Conservation (phyloP, 768 basidiomycete genomes). For the Hypholoma sublateritium region DNA sequence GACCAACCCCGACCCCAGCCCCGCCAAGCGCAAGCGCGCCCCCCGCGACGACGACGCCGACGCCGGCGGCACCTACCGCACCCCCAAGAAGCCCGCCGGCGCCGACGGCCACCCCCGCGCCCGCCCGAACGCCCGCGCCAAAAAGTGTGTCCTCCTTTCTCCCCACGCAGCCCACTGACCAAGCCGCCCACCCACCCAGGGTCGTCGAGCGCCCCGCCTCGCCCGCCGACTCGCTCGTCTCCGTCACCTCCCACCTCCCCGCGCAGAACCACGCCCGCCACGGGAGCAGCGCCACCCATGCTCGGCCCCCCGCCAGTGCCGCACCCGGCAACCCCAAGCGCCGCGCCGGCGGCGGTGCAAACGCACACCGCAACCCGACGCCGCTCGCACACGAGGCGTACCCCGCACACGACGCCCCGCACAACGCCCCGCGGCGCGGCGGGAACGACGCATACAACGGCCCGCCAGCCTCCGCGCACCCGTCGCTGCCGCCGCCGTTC, state of each 20-base stretch:
- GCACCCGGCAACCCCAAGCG: conserved; percentile 39
- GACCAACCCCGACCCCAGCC: conserved; percentile 57
- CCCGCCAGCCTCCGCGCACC: conserved; percentile 54
- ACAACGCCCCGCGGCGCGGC: conserved; percentile 25
- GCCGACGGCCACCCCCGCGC: conserved; percentile 48
- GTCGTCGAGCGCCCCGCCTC: conserved; percentile 59
- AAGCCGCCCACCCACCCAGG: conserved; percentile 34
- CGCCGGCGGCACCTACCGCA: conserved; percentile 35
- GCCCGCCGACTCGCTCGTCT: conserved; percentile 73
- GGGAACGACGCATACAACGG: conserved; percentile 40
- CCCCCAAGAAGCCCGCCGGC: conserved; percentile 61
- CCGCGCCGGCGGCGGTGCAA: conserved; percentile 34
- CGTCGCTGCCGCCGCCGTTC: conserved; percentile 53
- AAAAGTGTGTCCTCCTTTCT: conserved; percentile 48
- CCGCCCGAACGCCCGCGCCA: conserved; percentile 53
- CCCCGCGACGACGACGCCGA: conserved; percentile 68
- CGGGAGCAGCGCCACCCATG: conserved; percentile 25
- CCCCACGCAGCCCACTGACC: conserved; percentile 9
- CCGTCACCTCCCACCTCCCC: conserved; percentile 65
- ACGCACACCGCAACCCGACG: conserved; percentile 41
- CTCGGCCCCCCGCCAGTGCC: conserved; percentile 17
- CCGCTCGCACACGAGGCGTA: conserved; percentile 38
- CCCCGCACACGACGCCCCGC: conserved; percentile 21
- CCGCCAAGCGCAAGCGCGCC: conserved; percentile 60
- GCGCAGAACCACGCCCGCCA: conserved; percentile 32